Evolutionary conservation across 768 basidiomycete genomes (phyloP).

Genomic region (Xerocomus potaroensis): DNA sequence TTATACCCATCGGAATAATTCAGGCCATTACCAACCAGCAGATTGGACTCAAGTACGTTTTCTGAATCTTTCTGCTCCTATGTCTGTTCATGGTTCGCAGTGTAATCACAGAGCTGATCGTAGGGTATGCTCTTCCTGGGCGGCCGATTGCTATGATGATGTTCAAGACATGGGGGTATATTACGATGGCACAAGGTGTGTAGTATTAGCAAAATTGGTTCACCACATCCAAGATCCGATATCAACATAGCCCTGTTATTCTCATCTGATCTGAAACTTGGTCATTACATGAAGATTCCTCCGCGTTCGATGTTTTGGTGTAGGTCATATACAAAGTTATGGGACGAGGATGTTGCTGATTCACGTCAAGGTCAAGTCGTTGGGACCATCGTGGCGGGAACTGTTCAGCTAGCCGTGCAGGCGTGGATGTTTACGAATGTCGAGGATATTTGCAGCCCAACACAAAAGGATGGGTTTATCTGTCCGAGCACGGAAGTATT

Average conservation of each 20-base stretch:
- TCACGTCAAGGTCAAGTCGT: slow-evolving; percentile 45
- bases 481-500: slow-evolving; percentile 72
- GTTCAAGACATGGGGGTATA: slow-evolving; percentile 70
- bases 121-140: slow-evolving; percentile 54
- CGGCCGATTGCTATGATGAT: slow-evolving; percentile 77
- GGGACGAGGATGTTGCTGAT: not conserved
- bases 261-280: not conserved
- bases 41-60: slow-evolving; percentile 39
- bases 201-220: not conserved
- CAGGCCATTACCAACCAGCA: slow-evolving; percentile 82
- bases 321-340: not conserved
- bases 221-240: not conserved
- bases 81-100: slow-evolving; percentile 10
- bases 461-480: slow-evolving; percentile 50
- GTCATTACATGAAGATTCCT: slow-evolving; percentile 2
- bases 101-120: slow-evolving; percentile 60
- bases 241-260: not conserved
- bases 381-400: slow-evolving; percentile 58
- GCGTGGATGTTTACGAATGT: slow-evolving; percentile 54
- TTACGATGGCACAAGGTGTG: slow-evolving; percentile 50
- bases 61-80: not conserved
- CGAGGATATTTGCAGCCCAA: slow-evolving; percentile 28
- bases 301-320: slow-evolving; percentile 52
- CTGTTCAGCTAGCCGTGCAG: slow-evolving; percentile 64
- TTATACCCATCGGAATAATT: slow-evolving; percentile 73